phyloP scores from a whole-genome alignment of 164 flowering plant species.

The Aristolochia fimbriata region DNA sequence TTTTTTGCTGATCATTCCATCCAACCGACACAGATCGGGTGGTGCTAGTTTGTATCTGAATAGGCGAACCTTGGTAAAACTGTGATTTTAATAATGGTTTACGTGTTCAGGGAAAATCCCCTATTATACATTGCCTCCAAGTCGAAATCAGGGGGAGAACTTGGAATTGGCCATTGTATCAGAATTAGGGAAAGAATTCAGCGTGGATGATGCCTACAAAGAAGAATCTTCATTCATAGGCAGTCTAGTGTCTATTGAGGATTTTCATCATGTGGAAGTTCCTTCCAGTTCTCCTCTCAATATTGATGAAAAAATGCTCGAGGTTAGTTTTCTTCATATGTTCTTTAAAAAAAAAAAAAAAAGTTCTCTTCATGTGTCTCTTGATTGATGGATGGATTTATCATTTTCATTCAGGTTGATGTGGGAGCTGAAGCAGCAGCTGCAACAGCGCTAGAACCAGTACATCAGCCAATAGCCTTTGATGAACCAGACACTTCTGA shows the following conservation, averaged over 20 bases:
- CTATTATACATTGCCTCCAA: slow-evolving; percentile 87
- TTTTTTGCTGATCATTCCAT: too few relatives aligned
- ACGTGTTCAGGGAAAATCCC: slow-evolving; percentile 76
- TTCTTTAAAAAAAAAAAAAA: too few relatives aligned
- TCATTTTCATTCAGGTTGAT: slow-evolving; percentile 26
- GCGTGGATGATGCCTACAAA: slow-evolving; percentile 66
- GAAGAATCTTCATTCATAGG: slow-evolving; percentile 84
- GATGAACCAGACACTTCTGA: slow-evolving; percentile 28
- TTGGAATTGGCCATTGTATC: slow-evolving; percentile 61
- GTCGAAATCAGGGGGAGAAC: slow-evolving; percentile 47
- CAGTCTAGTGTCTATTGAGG: slow-evolving; percentile 63
- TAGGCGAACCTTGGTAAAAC: not conserved
- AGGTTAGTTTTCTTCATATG: slow-evolving; percentile 35
- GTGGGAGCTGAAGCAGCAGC: slow-evolving; percentile 14
- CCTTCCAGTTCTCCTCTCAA: slow-evolving; percentile 60
- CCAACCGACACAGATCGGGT: too few relatives aligned
- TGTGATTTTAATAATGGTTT: not conserved
- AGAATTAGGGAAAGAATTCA: slow-evolving; percentile 80
- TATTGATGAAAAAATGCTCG: slow-evolving; percentile 62
- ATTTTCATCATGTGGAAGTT: slow-evolving; percentile 63
- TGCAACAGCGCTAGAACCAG: slow-evolving; percentile 15
- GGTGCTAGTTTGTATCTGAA: not conserved
- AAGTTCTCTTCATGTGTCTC: too few relatives aligned
- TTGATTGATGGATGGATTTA: too few relatives aligned
- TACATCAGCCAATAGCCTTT: slow-evolving; percentile 41